Evolutionary conservation across 192 early-diverging fungal species (phyloP), one percentile per base, ranked within the genome.

Genomic region (Paraglomus brasilianum): DNA sequence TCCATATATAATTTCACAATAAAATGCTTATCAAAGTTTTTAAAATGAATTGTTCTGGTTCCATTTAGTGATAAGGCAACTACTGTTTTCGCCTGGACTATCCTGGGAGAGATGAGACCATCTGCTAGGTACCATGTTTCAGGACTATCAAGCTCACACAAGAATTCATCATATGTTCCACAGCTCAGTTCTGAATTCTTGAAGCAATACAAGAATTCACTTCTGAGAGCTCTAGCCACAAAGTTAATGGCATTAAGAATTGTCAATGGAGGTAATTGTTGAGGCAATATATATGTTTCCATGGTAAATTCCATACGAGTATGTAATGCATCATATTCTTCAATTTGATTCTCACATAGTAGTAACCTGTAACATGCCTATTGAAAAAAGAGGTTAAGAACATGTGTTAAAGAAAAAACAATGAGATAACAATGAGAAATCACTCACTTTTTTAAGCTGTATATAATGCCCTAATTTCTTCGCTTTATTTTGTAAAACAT

Each of bases 61-160:
- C 56, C 56, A 58, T 58, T 58, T 58, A n/a, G 56, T 58, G 38
- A 58, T 58, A 58, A 5, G 36, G 38, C 1, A 13, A 58, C 56
- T 3, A 58, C 11, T 15, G 56, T 40, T 2, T 0, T 58, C 40
- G 30, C 14, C 0, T 39, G 22, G 0, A 58, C 56, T 58, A 58
- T n/a, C 40, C 8, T 40, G 36, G 38, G 56, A 5, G 56, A 58
- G 36, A 5, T 39, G 36, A 40, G 15, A 58, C 38, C 38, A 40
- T 58, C 56, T 40, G 30, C 56, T 0, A 58, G 56, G 8, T 58
- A 58, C 56, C 56, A 58, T 5, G 55, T 57, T 10, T 22, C 40
- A 8, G 24, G 0, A 39, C 2, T 24, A 15, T 40, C 8, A n/a
- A 58, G 38, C 17, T 15, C 5, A 58, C 0, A 40, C 8, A 0